Percentiles rank a stretch among this genome's conserved stretches.
phyloP scores from a whole-genome alignment of 345 rosid genomes.

The Fremontodendron californicum region DNA sequence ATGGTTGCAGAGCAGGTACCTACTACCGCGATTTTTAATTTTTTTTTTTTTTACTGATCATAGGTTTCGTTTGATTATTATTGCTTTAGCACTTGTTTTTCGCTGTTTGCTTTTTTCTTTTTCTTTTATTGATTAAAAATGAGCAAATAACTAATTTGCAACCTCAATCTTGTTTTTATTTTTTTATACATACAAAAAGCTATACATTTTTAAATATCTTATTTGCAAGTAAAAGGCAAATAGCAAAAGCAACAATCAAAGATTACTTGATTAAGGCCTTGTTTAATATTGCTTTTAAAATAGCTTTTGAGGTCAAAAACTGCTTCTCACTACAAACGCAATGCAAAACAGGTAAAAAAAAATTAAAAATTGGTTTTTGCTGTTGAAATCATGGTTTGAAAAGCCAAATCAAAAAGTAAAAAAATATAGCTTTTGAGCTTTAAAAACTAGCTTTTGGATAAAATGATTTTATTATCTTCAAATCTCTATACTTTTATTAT shows the following conservation, averaged over 20 bases:
- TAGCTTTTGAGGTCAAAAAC: too few species aligned
- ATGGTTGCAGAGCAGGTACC: constrained; percentile 97
- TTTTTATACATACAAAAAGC: too few species aligned
- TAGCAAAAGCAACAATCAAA: background rate
- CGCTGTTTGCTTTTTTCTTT: background rate
- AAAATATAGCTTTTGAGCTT: too few species aligned
- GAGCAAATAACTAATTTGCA: background rate
- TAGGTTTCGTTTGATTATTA: background rate
- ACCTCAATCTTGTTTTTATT: background rate
- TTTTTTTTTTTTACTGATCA: background rate
- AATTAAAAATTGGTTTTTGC: too few species aligned
- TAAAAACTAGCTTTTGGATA: too few species aligned
- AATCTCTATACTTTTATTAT: too few species aligned
- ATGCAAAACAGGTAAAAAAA: too few species aligned
- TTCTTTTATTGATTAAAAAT: background rate
- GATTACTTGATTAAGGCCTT: background rate
- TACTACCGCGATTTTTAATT: background rate
- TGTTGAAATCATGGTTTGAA: too few species aligned
- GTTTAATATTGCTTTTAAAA: too few species aligned
- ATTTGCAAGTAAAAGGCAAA: background rate
- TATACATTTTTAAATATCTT: background rate
- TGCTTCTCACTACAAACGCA: too few species aligned
- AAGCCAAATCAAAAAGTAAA: too few species aligned
- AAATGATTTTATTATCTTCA: too few species aligned
- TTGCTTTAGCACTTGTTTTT: constrained; percentile 1